These are phyloP conservation scores for Atkinsonella hypoxylon DNA, from an alignment of 2,329 filamentous ascomycete species.

Conservation along the genomic window DNA sequence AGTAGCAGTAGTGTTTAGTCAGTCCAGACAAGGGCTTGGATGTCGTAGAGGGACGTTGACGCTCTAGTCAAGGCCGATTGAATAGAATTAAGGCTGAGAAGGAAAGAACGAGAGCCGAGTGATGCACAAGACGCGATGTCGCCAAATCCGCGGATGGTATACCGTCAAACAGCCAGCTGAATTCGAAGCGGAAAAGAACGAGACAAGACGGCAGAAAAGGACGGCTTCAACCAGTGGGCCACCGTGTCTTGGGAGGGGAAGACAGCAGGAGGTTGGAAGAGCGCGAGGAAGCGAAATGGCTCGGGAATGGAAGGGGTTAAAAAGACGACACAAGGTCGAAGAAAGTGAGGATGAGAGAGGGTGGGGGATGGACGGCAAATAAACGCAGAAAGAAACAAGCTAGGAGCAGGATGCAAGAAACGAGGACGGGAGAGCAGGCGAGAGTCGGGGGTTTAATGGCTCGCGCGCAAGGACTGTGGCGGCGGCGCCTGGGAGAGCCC, in stretches of 20 bases:
- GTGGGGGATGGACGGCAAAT: slow-evolving; percentile 14
- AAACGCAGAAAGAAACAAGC: slow-evolving; percentile 9
- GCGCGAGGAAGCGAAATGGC: slow-evolving; percentile 14
- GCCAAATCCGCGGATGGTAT: slow-evolving; percentile 4
- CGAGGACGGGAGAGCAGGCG: slow-evolving; percentile 7
- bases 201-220: slow-evolving; percentile 7
- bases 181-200: slow-evolving; percentile 7
- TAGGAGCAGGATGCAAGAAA: slow-evolving; percentile 9
- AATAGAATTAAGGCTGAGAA: slow-evolving; percentile 1
- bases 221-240: slow-evolving; percentile 2
- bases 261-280: slow-evolving; percentile 13
- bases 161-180: slow-evolving; percentile 12
- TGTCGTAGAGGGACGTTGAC: slow-evolving; percentile 14
- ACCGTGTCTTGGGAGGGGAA: slow-evolving; percentile 7
- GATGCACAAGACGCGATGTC: slow-evolving; percentile 14
- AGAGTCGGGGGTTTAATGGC: slow-evolving; percentile 10
- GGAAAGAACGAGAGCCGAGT: slow-evolving; percentile 11
- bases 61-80: slow-evolving; percentile 8
- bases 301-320: slow-evolving; percentile 11
- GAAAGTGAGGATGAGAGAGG: slow-evolving; percentile 20
- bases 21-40: slow-evolving; percentile 26
- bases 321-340: slow-evolving; percentile 16
- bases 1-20: slow-evolving; percentile 17
- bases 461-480: slow-evolving; percentile 13
- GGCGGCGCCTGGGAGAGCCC: slow-evolving; percentile 6